Evolutionary conservation across 768 basidiomycete genomes (phyloP), one percentile per base, ranked within the genome.

Genomic region (Neoboletus brunneissimus): DNA sequence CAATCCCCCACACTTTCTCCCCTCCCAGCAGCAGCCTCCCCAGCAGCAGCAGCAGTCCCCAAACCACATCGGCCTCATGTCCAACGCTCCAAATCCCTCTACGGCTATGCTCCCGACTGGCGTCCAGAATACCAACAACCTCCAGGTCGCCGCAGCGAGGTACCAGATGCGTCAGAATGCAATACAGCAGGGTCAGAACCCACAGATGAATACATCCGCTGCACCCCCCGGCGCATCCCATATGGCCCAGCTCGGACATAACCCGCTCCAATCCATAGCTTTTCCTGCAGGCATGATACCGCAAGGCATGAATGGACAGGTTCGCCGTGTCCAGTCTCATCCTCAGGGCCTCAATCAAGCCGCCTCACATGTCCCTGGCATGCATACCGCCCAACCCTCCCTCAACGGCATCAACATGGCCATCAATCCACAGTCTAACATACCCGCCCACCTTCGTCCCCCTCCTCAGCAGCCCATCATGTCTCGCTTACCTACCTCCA

Each of bases 291-390:
- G 63, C 59, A 74, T 78, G 64, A 76, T 82, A 71, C 74, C 68
- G 63, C 75, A 72, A 59, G 71, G 67, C 54, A 67, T 68, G 5
- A 71, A 70, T 58, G 71, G 74, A 44, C 63, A 59, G 20, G 67
- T 80, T 45, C 81, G 86, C 55, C 81, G 86, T 64, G 79, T 78
- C n/a, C 72, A 76, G 56, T 82, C 85, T 22, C 86, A 87, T 70
- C 79, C 83, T 5, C 77, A 80, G 58, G 69, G 63, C 69, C 63
- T 79, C 55, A 78, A 74, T 61, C 73, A 77, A 40, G 58, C 68
- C 15, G 71, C 67, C 48, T 70, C 59, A 29, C 77, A 76, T 63
- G 67, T 64, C 49, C 59, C 67, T 16, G 68, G 69, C 40, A 73
- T 77, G 54, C 76, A 75, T 60, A 64, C 73, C 29, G 64, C 65